Evolutionary conservation across 148 eudicot genomes (phyloP).

Genomic region (Chenopodium formosanum): DNA sequence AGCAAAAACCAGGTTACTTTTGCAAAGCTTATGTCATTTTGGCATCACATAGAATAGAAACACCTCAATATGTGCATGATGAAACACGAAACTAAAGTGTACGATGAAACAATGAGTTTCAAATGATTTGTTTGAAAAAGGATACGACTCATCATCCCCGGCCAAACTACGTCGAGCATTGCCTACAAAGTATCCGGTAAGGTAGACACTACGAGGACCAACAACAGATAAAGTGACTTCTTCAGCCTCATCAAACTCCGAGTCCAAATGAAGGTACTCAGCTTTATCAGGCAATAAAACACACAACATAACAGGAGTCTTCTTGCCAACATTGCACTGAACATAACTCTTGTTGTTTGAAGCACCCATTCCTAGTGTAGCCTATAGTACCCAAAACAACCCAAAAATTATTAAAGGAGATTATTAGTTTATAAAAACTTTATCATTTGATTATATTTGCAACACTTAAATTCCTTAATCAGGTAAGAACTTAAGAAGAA

Average conservation of each 20-base stretch:
- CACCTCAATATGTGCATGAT: neutral
- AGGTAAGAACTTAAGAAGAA: neutral
- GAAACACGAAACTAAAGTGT: neutral
- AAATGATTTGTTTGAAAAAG: constrained; percentile 28
- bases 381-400: constrained; percentile 36
- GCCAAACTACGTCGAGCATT: constrained; percentile 21
- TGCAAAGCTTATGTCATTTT: neutral
- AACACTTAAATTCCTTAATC: too few species aligned
- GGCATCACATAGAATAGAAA: neutral
- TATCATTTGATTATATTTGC: too few species aligned
- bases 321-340: constrained; percentile 83
- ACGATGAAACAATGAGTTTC: neutral
- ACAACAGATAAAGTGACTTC: constrained; percentile 74
- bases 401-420: too few species aligned
- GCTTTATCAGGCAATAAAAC: constrained; percentile 63
- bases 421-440: too few species aligned
- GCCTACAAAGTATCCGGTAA: constrained; percentile 62
- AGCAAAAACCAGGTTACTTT: neutral
- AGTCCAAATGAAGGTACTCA: constrained; percentile 74
- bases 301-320: constrained; percentile 80
- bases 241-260: constrained; percentile 86
- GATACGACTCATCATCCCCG: constrained; percentile 69
- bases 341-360: constrained; percentile 50
- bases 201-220: constrained; percentile 78
- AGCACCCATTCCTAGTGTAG: constrained; percentile 69